These are phyloP conservation scores for Craspedostauros australis DNA, from an alignment of 108 stramenopile genomes.

Conservation along the genomic window DNA sequence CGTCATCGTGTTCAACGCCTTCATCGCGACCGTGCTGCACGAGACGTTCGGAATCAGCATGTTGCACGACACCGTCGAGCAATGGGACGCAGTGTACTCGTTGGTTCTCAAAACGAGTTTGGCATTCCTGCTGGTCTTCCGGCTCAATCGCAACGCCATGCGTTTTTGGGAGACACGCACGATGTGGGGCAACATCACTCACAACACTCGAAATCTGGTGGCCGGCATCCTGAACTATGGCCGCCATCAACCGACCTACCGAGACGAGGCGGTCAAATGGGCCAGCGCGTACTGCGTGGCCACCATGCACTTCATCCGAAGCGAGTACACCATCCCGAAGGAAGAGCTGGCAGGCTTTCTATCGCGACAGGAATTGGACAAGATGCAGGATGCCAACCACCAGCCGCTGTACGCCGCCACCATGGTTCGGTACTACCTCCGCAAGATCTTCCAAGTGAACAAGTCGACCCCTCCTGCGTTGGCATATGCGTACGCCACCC, in stretches of 20 bases:
- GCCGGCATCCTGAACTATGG: conserved; percentile 21
- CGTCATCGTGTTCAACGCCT: conserved; percentile 10
- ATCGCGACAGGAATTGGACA: conserved; percentile 6
- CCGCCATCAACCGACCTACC: conserved; percentile 9
- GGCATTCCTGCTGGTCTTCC: conserved; percentile 48
- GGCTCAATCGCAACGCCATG: conserved; percentile 39
- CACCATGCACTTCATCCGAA: conserved; percentile 28
- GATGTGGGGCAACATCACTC: conserved; percentile 28
- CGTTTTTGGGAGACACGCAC: conserved; percentile 44
- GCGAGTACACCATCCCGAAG: conserved; percentile 1
- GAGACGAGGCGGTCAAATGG: conserved; percentile 42
- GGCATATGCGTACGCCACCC: conserved; percentile 20
- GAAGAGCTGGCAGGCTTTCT: conserved; percentile 29
- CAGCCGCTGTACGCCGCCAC: conserved; percentile 24
- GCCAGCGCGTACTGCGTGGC: conserved; percentile 24
- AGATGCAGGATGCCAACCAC: conserved; percentile 21
- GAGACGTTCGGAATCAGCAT: conserved; percentile 7
- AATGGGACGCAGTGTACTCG: conserved; percentile 27
- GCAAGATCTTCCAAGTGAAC: conserved; percentile 11
- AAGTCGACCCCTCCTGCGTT: conserved; percentile 12
- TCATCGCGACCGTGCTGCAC: conserved; percentile 10
- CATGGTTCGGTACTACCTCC: conserved; percentile 29
- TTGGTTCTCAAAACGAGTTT: conserved; percentile 31
- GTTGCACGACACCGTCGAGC: conserved; percentile 10
- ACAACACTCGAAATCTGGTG: conserved; percentile 23